Conservation (phyloP, 257 asterid genomes). For the Marsdenia floribunda region DNA sequence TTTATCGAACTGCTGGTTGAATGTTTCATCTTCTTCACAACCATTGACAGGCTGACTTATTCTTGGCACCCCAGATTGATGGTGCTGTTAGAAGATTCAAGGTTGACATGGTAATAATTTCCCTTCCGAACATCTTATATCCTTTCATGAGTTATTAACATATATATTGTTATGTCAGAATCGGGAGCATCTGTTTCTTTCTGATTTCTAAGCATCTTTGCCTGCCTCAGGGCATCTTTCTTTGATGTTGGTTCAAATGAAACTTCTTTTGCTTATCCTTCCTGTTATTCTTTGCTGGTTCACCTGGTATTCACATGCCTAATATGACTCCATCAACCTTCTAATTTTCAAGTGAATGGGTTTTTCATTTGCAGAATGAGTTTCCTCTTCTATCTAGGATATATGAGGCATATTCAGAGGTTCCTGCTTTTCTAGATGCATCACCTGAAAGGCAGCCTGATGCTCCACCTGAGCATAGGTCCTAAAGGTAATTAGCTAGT, state of each 20-base stretch:
- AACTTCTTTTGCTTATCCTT: not conserved
- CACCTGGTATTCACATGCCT: not conserved
- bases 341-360: not conserved
- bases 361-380: constrained; percentile 32
- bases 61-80: constrained; percentile 73
- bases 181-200: not conserved
- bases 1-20: not conserved
- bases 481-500: not conserved
- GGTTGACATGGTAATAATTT: constrained; percentile 47
- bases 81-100: constrained; percentile 46
- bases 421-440: constrained; percentile 48
- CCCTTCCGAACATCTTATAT: not conserved
- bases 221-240: not conserved
- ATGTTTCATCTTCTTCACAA: constrained; percentile 10
- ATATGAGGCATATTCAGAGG: constrained; percentile 37
- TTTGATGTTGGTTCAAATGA: not conserved
- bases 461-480: constrained; percentile 29
- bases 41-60: constrained; percentile 61
- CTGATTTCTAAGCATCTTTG: not conserved
- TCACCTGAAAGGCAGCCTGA: constrained; percentile 61
- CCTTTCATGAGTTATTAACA: not conserved
- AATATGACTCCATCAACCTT: not conserved
- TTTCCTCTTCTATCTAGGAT: constrained; percentile 44
- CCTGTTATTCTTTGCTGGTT: not conserved
- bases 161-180: not conserved